Evolutionary conservation across 441 rosid species (phyloP), one percentile per base, ranked within the genome.

Genomic region (Gossypium aridum): DNA sequence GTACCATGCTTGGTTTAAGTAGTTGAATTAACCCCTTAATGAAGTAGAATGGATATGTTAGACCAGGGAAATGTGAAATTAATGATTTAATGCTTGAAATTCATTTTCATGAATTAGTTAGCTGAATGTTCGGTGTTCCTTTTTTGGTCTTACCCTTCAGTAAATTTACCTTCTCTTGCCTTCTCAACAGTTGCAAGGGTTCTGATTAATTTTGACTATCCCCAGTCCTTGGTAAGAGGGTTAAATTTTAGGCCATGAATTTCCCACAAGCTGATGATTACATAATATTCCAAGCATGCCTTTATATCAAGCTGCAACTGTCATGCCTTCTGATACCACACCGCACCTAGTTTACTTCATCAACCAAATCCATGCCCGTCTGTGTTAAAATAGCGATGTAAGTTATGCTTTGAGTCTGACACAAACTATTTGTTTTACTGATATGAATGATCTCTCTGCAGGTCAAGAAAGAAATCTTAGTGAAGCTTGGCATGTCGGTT

Each of bases 401-500:
- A 7, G 25, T 2, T 54, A 14, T 72, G 23, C 12, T 4, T 39
- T 13, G 8, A 16, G 47, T 56, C 23, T 19, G 20, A 12, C n/a
- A 39, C 17, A 5, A 34, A 34, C 2, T 53, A 9, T 19, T 34
- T 34, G 43, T 17, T 39, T 49, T 43, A 22, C 63, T 57, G 26
- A 25, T 13, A 25, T 12, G 37, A 6, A 25, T 23, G 64, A 25
- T 59, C 64, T 60, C 37, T 60, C 13, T 75, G 80, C 85, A 94
- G 98, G 90, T 88, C 8, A 94, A 87, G 87, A 90, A 86, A 83
- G 93, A 92, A 77, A 75, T 91, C 34, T 80, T 91, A 78, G 72
- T 80, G 37, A 81, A 87, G 82, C 91, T 87, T 75, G 97, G 98
- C 64, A 64, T 87, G 73, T 77, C 91, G 8, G 76, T 72, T 17